Base-by-base conservation (phyloP, 148 eudicot species). In the Rhododendron henanense region DNA sequence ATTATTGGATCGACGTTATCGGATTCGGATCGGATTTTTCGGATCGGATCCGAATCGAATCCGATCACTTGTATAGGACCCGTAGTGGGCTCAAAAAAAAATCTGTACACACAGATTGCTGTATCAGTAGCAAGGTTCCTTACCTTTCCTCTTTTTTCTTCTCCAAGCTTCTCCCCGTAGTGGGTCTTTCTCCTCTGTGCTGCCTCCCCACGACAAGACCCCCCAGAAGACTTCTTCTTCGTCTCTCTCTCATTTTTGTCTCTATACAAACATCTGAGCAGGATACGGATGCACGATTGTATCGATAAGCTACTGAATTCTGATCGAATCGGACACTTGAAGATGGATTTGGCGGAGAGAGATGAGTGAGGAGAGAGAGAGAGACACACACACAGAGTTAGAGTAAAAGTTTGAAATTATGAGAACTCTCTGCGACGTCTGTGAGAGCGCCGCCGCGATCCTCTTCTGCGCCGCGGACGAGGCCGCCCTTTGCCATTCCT, bases 401-500 rank as follows among this genome's bases (percentile, higher is more conserved):
- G 39, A 71, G 18, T 10, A 35, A 37, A 47, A 55, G 21, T 33
- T 44, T 39, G 81, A 28, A 82, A 88, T 81, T 84, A 96, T 96
- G 99, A 90, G 98, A 85, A 96, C 97, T 3, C 87, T 96, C 57
- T 96, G 99, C 84, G 99, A 96, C 78, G 97, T 91, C 33, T 96
- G 99, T 80, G 98, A 96, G 84, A 91, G 94, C 86, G 99, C 99
- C 79, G 98, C 96, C 44, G 99, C 98, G 39, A 92, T 92, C 59
- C 87, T 92, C 81, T 96, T 96, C 88, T 96, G 99, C 86, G 99
- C 99, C 69, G 99, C 99, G 6, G 99, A 96, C 82, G 99, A 96
- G 88, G 99, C 99, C 79, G 96, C 99, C 83, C 98, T 96, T 18
- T 96, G 99, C 88, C 95, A 90, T 86, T 87, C 97, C 82, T 96